These are phyloP conservation scores for Coemansia brasiliensis DNA, from an alignment of 192 early-diverging fungal genomes.

Conservation along the genomic window DNA sequence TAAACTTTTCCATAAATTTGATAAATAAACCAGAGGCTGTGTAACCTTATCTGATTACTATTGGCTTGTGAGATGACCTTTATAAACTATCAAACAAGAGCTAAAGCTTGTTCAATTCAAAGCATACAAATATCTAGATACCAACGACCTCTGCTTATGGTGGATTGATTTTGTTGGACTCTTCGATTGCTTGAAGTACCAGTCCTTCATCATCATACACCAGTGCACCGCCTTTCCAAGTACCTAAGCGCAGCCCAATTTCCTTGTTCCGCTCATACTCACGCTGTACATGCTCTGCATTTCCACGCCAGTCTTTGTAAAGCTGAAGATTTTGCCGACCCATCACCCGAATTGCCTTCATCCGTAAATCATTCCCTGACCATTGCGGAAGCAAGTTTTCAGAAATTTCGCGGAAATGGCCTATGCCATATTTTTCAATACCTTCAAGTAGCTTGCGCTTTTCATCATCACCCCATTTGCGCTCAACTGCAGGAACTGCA, in stretches of 20 bases:
- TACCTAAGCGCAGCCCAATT: constrained; percentile 69
- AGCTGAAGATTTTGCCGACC: constrained; percentile 86
- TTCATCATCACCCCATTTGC: constrained; percentile 87
- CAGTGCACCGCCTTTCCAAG: constrained; percentile 78
- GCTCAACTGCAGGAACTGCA: constrained; percentile 55
- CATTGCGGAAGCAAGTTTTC: constrained; percentile 74
- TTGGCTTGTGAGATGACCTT: not conserved
- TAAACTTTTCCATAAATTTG: too few relatives aligned
- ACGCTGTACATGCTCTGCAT: constrained; percentile 62
- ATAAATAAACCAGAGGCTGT: too few relatives aligned
- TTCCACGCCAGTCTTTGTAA: constrained; percentile 84
- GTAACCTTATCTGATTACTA: not conserved
- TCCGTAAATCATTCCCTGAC: constrained; percentile 76
- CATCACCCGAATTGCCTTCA: constrained; percentile 81
- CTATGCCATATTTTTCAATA: constrained; percentile 81
- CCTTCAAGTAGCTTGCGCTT: constrained; percentile 71
- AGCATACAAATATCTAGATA: too few relatives aligned
- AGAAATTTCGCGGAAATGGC: constrained; percentile 85
- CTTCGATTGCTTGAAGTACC: constrained; percentile 62
- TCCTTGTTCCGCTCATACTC: constrained; percentile 82
- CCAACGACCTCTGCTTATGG: constrained; percentile 12
- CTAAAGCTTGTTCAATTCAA: too few relatives aligned
- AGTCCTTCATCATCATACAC: constrained; percentile 83
- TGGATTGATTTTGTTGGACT: constrained; percentile 35
- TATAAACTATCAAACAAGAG: too few relatives aligned